Evolutionary conservation across 257 asterid species (phyloP).

Genomic region (Nicotiana knightiana): DNA sequence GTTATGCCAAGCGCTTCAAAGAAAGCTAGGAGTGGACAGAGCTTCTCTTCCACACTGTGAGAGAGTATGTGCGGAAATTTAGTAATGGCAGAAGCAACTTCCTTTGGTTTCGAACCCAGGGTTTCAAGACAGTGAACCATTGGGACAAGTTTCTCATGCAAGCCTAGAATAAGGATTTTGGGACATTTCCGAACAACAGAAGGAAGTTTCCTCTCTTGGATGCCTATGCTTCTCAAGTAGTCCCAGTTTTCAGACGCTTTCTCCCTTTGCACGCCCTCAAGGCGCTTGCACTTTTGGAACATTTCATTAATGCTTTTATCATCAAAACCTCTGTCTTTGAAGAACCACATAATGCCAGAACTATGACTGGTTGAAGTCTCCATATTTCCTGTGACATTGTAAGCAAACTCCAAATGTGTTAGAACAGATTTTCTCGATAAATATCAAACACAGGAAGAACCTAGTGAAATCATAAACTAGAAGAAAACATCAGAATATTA

Average conservation of each 20-base stretch:
- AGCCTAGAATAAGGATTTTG: conserved; percentile 69
- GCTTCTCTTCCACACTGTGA: conserved; percentile 88
- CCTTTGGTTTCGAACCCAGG: conserved; percentile 70
- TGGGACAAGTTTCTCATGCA: conserved; percentile 74
- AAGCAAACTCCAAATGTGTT: not conserved
- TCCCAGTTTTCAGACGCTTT: conserved; percentile 91
- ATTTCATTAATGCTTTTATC: conserved; percentile 63
- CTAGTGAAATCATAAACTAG: not conserved
- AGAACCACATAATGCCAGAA: conserved; percentile 89
- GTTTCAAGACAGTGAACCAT: conserved; percentile 76
- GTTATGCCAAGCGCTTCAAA: conserved; percentile 84
- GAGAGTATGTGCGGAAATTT: conserved; percentile 80
- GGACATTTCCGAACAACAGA: conserved; percentile 70
- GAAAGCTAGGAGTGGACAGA: conserved; percentile 92
- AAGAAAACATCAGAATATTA: not conserved
- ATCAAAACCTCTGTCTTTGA: conserved; percentile 85
- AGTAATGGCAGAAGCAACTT: conserved; percentile 73
- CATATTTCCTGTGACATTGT: conserved; percentile 49
- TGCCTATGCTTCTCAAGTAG: conserved; percentile 83
- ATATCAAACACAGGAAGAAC: not conserved
- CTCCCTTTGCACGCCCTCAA: conserved; percentile 54
- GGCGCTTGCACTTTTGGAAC: conserved; percentile 81
- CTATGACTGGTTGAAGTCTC: conserved; percentile 54
- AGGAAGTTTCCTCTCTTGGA: conserved; percentile 86
- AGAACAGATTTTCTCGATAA: not conserved